phyloP scores from a whole-genome alignment of 2,329 filamentous ascomycete genomes.

The Hymenoscyphus salicellus region DNA sequence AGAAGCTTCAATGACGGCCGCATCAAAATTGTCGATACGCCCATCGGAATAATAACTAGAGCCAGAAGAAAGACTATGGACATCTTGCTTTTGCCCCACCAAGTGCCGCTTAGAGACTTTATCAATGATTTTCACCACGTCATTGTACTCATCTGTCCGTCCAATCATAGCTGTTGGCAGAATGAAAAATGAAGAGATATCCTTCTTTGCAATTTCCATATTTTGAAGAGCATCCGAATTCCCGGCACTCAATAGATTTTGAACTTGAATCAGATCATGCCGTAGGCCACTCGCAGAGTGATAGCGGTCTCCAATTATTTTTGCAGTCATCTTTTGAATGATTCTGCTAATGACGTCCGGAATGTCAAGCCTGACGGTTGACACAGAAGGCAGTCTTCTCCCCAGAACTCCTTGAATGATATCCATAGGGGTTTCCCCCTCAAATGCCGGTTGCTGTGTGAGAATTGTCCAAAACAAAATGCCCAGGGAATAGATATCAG shows the following conservation, averaged over 20 bases:
- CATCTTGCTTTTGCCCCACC: constrained; percentile 42
- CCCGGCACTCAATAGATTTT: constrained; percentile 71
- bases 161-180: constrained; percentile 81
- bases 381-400: constrained; percentile 72
- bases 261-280: constrained; percentile 72
- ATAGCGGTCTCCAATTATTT: constrained; percentile 82
- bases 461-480: constrained; percentile 85
- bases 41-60: constrained; percentile 52
- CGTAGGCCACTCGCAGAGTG: constrained; percentile 85
- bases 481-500: constrained; percentile 90
- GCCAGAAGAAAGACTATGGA: constrained; percentile 50
- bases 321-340: constrained; percentile 89
- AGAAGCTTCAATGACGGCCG: constrained; percentile 49
- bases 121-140: constrained; percentile 72
- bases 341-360: constrained; percentile 79
- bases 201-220: constrained; percentile 76
- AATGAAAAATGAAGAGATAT: constrained; percentile 90
- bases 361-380: constrained; percentile 74
- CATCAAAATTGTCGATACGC: constrained; percentile 25
- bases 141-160: constrained; percentile 66
- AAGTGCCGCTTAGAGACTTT: constrained; percentile 67
- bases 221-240: constrained; percentile 67
- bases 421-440: constrained; percentile 76
- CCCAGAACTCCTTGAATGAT: constrained; percentile 87
- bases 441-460: constrained; percentile 75